Evolutionary conservation across 2,329 filamentous ascomycete species (phyloP), one percentile per base, ranked within the genome.

Genomic region (Fusarium acutatum): DNA sequence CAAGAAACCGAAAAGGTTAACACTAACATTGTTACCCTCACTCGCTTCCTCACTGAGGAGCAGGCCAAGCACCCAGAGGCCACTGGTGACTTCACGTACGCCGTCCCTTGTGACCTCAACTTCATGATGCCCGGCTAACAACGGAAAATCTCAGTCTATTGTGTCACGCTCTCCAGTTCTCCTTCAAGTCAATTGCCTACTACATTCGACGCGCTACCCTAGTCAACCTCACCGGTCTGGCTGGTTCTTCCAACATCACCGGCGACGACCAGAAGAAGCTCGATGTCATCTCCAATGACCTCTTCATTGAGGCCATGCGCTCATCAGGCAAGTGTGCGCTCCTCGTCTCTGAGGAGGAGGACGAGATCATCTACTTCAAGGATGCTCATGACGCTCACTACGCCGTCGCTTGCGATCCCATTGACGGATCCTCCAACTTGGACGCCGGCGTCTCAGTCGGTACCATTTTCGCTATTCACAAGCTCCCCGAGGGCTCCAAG

Each of bases 181-280:
- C 96, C 75, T 99, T 99, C 92, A 99, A 99, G 88, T 97, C 94
- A 76, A 99, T 99, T 83, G 94, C 96, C 79, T 97, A 98, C 89
- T 99, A 98, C 88, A 99, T 99, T 84, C 95, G 96, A 79, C 93
- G 96, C 83, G 95, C 96, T 40, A 96, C 94, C 30, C 88, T 99
- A 74, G 96, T 98, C 86, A 97, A 97, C 87, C 90, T 99, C 71
- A 97, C 94, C 59, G 96, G 96, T 70, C 91, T 99, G 54, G 96
- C 96, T 71, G 96, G 96, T 67, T 96, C 96, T 69, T 94, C 95
- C 75, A 99, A 99, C 86, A 94, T 89, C 60, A 98, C 96, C 7
- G 96, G 96, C 75, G 96, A 99, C 83, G 96, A 98, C 82, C 96
- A 99, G 84, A 99, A 99, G 91, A 99, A 99, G 87, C 94, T 99